Base-by-base conservation (phyloP, 2,329 filamentous ascomycete genomes). In the Pseudophaeomoniella oleicola region DNA sequence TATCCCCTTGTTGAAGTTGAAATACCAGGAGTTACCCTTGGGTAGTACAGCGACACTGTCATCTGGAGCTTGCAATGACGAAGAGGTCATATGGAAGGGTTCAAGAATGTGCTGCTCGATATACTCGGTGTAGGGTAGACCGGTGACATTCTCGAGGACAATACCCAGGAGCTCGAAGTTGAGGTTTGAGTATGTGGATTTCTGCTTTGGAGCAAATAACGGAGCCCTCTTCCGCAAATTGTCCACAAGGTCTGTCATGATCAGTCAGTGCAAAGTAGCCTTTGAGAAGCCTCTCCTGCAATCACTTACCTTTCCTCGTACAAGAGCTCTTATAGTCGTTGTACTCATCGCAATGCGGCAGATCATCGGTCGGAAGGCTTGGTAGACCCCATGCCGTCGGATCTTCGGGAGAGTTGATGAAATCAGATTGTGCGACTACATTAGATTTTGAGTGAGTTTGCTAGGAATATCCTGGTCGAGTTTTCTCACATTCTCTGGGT, bases 1-100 rank as follows among this genome's bases (percentile, higher is more conserved):
- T 1, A 64, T 49, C 2, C 62, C 62, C 34, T 52, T 49, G 11
- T 64, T 54, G 1, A 59, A 45, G 35, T 56, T 60, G 59, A 59
- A 64, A 44, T 55, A 44, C n/a, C n/a, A n/a, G 12, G 30, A 30
- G 11, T 32, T 11, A 6, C 35, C 38, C 33, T 41, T 42, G 34
- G 48, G 42, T 18, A 50, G 41, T 5, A 48, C 46, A 12, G 47
- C 47, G 16, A 43, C 34, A 10, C 30, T 18, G 17, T 50, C 47
- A 5, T 41, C 11, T 4, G 48, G 46, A 19, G 37, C 41, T 2
- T 14, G 14, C 31, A 47, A 47, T 9, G 38, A 39, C 5, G 38
- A 38, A 19, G 33, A 19, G 10, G 33, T 38, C 42, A 51, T 44
- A 4, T 35, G 37, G 6, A 51, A 31, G 3, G 43, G 41, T 2